Evolutionary conservation across 495 filamentous ascomycete species (phyloP).

Genomic region (Friedmanniomyces simplex): DNA sequence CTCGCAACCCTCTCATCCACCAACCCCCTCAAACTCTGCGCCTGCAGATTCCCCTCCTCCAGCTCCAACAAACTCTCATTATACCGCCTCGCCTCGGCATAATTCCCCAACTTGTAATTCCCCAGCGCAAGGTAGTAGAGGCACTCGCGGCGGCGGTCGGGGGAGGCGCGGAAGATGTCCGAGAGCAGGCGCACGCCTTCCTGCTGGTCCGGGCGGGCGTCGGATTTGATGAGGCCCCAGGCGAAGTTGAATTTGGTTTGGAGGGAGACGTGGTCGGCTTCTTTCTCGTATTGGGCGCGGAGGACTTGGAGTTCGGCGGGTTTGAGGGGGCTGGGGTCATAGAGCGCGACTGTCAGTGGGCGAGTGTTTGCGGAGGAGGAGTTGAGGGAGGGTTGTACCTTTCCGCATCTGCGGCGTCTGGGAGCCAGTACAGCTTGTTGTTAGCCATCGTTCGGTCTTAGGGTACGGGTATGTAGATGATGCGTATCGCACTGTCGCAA

Average conservation of each 20-base stretch:
- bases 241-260: slow-evolving; percentile 99
- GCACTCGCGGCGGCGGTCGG: slow-evolving; percentile 89
- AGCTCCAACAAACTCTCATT: slow-evolving; percentile 84
- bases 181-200: slow-evolving; percentile 87
- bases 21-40: slow-evolving; percentile 66
- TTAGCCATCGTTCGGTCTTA: slow-evolving; percentile 4
- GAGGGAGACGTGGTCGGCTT: slow-evolving; percentile 89
- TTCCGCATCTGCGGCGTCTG: slow-evolving; percentile 96
- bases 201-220: slow-evolving; percentile 74
- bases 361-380: background rate
- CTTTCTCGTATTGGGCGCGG: slow-evolving; percentile 87
- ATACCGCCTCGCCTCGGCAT: slow-evolving; percentile 83
- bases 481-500: background rate
- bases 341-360: slow-evolving; percentile 8
- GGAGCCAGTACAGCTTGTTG: slow-evolving; percentile 9
- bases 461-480: background rate
- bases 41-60: slow-evolving; percentile 84
- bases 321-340: slow-evolving; percentile 61
- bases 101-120: slow-evolving; percentile 97
- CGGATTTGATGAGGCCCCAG: slow-evolving; percentile 96
- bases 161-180: slow-evolving; percentile 88
- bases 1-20: slow-evolving; percentile 94
- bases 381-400: slow-evolving; percentile 43
- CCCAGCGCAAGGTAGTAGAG: slow-evolving; percentile 94
- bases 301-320: slow-evolving; percentile 83